Conservation (phyloP, 306 rosid species). For the Hylodesmum podocarpum region DNA sequence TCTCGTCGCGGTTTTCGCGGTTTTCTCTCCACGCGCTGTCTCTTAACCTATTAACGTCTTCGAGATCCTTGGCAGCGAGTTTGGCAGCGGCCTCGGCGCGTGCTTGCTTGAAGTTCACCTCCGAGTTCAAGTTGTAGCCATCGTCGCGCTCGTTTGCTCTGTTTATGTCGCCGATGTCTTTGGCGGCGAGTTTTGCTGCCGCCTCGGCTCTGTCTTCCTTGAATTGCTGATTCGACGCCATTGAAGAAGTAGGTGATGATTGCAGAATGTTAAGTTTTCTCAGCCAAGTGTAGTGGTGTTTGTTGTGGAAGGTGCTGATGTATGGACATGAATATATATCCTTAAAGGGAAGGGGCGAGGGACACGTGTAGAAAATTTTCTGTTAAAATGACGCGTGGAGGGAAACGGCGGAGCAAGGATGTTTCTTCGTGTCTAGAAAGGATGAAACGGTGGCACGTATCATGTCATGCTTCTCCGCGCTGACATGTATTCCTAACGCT, state of each 20-base stretch:
- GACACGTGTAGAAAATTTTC: slow-evolving; percentile 17
- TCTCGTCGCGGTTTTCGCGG: neutral
- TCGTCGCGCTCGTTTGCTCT: slow-evolving; percentile 38
- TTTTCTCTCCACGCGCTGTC: neutral
- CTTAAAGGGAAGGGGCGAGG: neutral
- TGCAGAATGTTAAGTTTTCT: too few relatives aligned
- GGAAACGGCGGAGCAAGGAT: neutral
- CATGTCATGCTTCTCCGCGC: neutral
- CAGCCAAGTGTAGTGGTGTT: neutral
- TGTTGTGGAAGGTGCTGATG: neutral
- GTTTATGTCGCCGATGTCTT: slow-evolving; percentile 50
- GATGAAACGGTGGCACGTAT: slow-evolving; percentile 24
- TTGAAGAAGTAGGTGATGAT: neutral
- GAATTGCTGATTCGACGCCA: slow-evolving; percentile 63
- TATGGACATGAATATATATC: neutral
- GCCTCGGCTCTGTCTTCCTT: slow-evolving; percentile 72
- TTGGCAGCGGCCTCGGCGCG: slow-evolving; percentile 69
- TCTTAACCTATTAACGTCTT: slow-evolving; percentile 47
- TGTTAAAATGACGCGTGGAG: slow-evolving; percentile 6
- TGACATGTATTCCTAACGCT: slow-evolving; percentile 34
- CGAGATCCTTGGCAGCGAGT: slow-evolving; percentile 61
- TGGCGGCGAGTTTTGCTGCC: slow-evolving; percentile 58
- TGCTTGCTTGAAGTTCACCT: slow-evolving; percentile 49
- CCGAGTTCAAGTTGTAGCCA: neutral
- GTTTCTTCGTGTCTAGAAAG: neutral